Conservation (phyloP, 202 grass and related monocot species). For the Elaeis oleifera region DNA sequence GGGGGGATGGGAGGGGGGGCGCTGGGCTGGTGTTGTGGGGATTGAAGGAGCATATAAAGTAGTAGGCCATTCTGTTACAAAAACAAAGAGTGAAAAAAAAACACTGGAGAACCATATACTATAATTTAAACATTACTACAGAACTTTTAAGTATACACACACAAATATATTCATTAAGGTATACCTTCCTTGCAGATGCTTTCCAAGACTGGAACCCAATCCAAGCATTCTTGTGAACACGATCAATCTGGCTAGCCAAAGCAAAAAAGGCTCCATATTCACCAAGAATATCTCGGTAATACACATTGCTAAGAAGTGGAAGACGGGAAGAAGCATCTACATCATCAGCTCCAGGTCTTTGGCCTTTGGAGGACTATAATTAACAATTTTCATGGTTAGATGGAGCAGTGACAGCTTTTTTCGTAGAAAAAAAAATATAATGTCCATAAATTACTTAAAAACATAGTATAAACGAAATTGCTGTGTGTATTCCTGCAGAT, state of each 20-base stretch:
- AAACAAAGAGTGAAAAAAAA: too few relatives aligned
- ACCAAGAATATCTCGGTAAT: slow-evolving; percentile 84
- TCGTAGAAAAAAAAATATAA: neutral
- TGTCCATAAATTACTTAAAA: too few relatives aligned
- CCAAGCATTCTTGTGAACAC: slow-evolving; percentile 92
- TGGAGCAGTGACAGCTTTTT: neutral
- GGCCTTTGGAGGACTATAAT: slow-evolving; percentile 69
- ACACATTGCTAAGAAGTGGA: slow-evolving; percentile 67
- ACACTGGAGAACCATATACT: too few relatives aligned
- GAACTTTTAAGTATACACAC: too few relatives aligned
- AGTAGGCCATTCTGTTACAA: too few relatives aligned
- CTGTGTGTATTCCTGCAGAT: too few relatives aligned
- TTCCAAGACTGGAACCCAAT: slow-evolving; percentile 99
- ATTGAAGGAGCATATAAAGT: too few relatives aligned
- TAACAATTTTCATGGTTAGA: slow-evolving; percentile 10
- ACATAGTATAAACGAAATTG: too few relatives aligned
- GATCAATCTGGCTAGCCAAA: slow-evolving; percentile 77
- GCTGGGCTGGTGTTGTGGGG: too few relatives aligned
- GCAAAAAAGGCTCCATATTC: slow-evolving; percentile 97
- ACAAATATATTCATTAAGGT: neutral
- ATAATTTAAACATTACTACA: too few relatives aligned
- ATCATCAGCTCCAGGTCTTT: slow-evolving; percentile 88
- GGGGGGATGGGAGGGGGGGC: too few relatives aligned
- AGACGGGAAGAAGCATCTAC: slow-evolving; percentile 94
- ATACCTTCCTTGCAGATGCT: slow-evolving; percentile 70